phyloP scores from a whole-genome alignment of 2,329 filamentous ascomycete species.

The Emergomyces pasteurianus region DNA sequence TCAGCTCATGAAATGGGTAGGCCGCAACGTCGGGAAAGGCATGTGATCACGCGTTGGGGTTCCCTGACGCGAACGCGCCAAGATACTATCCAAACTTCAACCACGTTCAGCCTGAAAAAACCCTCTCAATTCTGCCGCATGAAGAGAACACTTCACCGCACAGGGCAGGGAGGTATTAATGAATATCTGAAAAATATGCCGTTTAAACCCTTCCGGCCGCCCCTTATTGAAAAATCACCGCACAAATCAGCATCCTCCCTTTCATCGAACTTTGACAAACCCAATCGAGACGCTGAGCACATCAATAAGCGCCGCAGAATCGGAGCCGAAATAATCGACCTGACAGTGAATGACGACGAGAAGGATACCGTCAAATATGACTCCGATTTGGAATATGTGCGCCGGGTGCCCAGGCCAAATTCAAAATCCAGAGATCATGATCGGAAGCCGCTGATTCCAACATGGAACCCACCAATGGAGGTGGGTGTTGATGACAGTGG shows the following conservation, averaged over 20 bases:
- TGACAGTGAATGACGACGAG: not conserved
- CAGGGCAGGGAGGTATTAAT: not conserved
- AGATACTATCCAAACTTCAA: not conserved
- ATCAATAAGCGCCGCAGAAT: conserved; percentile 29
- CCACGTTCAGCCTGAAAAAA: not conserved
- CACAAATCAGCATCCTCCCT: not conserved
- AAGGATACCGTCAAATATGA: not conserved
- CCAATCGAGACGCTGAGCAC: conserved; percentile 7
- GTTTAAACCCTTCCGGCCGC: conserved; percentile 36
- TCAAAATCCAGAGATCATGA: conserved; percentile 3
- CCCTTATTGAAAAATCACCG: conserved; percentile 26
- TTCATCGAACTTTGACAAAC: conserved; percentile 5
- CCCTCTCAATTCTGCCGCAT: not conserved
- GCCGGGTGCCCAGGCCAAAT: not conserved
- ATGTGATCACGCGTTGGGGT: conserved; percentile 1
- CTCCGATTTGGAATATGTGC: not conserved
- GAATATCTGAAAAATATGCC: conserved; percentile 20
- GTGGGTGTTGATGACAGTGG: conserved; percentile 7
- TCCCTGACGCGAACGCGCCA: not conserved
- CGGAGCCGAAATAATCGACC: conserved; percentile 12
- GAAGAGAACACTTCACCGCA: not conserved
- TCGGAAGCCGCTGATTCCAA: conserved; percentile 24
- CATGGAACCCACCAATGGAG: conserved; percentile 13
- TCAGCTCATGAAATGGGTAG: no score
- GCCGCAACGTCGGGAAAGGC: no score